Evolutionary conservation across 2,329 filamentous ascomycete species (phyloP), one percentile per base, ranked within the genome.

Genomic region (Teratosphaeria destructans): DNA sequence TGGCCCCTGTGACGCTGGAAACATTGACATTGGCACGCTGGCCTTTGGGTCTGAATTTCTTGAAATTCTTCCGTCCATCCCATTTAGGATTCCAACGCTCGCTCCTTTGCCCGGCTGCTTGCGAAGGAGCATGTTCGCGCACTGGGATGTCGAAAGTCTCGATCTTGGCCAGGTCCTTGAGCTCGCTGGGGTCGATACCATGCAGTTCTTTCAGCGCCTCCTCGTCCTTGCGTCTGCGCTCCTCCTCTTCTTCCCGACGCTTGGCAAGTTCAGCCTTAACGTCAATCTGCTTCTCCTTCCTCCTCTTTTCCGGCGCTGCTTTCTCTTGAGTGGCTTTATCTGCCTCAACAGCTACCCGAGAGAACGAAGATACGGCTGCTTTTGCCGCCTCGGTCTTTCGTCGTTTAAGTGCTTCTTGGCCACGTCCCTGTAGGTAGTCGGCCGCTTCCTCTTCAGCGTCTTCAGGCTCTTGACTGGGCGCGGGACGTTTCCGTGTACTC

Each of bases 41-140:
- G 5, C 74, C 85, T 57, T 83, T 79, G 58, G 79, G 80, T 26
- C 81, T 80, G 70, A 99, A 99, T 67, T 85, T 88, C 73, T 99
- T 99, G 77, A 96, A 99, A 70, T 99, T 97, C 74, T 90, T 93
- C 52, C 93, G 82, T 0, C 93, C 94, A 70, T 96, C 95, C 94
- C 94, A 99, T 47, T 81, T 81, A 0, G 90, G 85, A 65, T 96
- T 84, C 55, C 29, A 29, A 49, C 89, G 81, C 5, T 85, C 83
- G 16, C 53, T 37, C 19, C 80, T 74, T 37, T 72, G 73, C n/a
- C 76, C 70, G 10, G 53, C 23, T 2, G 27, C 27, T n/a, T 74
- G 67, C 64, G 65, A 73, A 58, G 65, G 71, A 34, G 65, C 59
- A 58, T 67, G 62, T 19, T 66, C 60, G 29, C 70, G 69, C 0